A percentile compares a stretch with the other conserved stretches of the same genome.
Conservation (phyloP, 2,329 filamentous ascomycete genomes). For the Geosmithia putterillii region DNA sequence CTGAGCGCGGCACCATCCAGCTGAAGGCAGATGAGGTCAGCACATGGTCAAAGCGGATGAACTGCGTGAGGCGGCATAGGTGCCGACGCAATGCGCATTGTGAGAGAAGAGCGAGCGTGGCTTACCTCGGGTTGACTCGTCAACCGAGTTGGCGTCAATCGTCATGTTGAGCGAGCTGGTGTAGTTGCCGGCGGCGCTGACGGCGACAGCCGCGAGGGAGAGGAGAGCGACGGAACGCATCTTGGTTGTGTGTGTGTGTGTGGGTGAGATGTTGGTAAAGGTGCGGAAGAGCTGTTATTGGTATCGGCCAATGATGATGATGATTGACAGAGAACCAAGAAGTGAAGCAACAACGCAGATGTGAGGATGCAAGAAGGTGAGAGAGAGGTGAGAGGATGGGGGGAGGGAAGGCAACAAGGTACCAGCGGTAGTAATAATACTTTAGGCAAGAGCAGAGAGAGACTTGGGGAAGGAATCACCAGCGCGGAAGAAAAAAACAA, state of each 20-base stretch:
- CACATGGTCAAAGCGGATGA: too few species aligned
- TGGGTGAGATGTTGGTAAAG: neutral
- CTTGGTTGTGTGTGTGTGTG: slow-evolving; percentile 12
- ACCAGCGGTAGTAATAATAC: neutral
- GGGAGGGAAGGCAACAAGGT: neutral
- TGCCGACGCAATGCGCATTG: too few species aligned
- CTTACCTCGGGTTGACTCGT: slow-evolving; percentile 25
- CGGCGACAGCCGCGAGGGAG: slow-evolving; percentile 30
- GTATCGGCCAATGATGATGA: neutral
- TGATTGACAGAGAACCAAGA: neutral
- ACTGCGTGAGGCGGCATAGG: too few species aligned
- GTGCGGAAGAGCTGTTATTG: neutral
- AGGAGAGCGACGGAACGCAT: slow-evolving; percentile 30
- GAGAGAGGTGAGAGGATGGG: neutral
- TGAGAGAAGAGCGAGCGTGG: neutral
- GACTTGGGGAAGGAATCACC: neutral
- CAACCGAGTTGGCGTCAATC: slow-evolving; percentile 24
- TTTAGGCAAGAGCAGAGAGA: neutral
- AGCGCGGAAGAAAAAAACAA: neutral
- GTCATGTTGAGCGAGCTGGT: slow-evolving; percentile 26
- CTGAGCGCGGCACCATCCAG: slow-evolving; percentile 39
- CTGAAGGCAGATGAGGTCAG: slow-evolving; percentile 15
- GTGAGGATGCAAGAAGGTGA: neutral
- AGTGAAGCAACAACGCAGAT: neutral
- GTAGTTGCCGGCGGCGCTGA: slow-evolving; percentile 30